phyloP scores from a whole-genome alignment of 2,329 filamentous ascomycete species.

The Fusarium robinianum region DNA sequence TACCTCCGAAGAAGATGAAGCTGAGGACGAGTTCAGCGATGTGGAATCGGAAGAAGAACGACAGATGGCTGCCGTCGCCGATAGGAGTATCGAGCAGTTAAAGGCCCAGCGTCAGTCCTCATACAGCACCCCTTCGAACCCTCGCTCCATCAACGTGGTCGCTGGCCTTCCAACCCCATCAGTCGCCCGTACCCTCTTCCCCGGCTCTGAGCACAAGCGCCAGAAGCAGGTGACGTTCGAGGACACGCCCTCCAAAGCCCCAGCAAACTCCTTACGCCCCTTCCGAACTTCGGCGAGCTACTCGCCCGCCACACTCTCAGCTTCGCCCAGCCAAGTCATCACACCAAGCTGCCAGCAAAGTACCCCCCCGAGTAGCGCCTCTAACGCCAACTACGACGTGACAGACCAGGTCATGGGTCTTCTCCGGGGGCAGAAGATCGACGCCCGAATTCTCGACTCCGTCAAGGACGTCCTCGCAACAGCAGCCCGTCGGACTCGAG shows the following conservation, averaged over 20 bases:
- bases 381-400: slow-evolving; percentile 40
- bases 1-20: slow-evolving; percentile 34
- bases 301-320: slow-evolving; percentile 19
- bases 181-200: slow-evolving; percentile 45
- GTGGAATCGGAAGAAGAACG: slow-evolving; percentile 47
- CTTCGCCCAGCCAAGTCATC: slow-evolving; percentile 22
- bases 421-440: slow-evolving; percentile 50
- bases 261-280: slow-evolving; percentile 8
- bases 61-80: slow-evolving; percentile 43
- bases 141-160: slow-evolving; percentile 32
- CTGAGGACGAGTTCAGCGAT: slow-evolving; percentile 41
- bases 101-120: slow-evolving; percentile 10
- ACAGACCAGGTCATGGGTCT: slow-evolving; percentile 55
- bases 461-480: slow-evolving; percentile 55
- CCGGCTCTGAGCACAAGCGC: slow-evolving; percentile 37
- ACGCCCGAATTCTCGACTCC: slow-evolving; percentile 41
- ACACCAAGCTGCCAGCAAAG: slow-evolving; percentile 3
- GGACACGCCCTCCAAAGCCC: slow-evolving; percentile 15
- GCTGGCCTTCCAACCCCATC: slow-evolving; percentile 42
- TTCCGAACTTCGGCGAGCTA: neutral
- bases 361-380: slow-evolving; percentile 21
- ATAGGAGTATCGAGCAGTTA: slow-evolving; percentile 41
- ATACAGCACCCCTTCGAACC: slow-evolving; percentile 36
- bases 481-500: slow-evolving; percentile 62
- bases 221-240: slow-evolving; percentile 42